phyloP scores from a whole-genome alignment of 768 basidiomycete genomes.

The Thelephora aurantiotincta region DNA sequence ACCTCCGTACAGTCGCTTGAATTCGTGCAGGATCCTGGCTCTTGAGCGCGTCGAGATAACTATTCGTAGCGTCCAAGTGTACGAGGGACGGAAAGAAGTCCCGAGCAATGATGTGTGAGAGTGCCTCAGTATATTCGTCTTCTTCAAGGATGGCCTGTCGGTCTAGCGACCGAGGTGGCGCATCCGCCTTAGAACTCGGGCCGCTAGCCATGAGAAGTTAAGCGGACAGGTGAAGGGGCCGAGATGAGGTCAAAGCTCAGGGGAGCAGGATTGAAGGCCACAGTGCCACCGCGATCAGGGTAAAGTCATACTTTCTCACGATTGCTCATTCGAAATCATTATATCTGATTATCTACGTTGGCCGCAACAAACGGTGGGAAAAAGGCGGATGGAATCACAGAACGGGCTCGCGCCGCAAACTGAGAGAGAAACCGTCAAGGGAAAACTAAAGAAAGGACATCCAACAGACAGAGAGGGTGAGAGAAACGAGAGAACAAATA shows the following conservation, averaged over 20 bases:
- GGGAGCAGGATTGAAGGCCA: neutral
- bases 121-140: constrained; percentile 85
- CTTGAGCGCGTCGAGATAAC: constrained; percentile 68
- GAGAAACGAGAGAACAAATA: too few species aligned
- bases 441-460: too few species aligned
- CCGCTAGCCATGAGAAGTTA: neutral
- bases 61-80: constrained; percentile 79
- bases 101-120: constrained; percentile 87
- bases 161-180: constrained; percentile 42
- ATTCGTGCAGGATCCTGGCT: constrained; percentile 70
- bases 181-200: neutral
- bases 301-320: too few species aligned
- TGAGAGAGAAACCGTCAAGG: too few species aligned
- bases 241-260: neutral
- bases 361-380: too few species aligned
- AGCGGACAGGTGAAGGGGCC: neutral
- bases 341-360: too few species aligned
- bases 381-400: too few species aligned
- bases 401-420: too few species aligned
- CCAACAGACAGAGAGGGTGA: too few species aligned
- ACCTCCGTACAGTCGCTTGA: constrained; percentile 55
- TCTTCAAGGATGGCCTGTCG: constrained; percentile 69
- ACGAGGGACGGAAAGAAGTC: constrained; percentile 96
- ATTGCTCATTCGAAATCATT: too few species aligned
- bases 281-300: neutral